phyloP scores from a whole-genome alignment of 345 rosid species.

The Cardamine resedifolia region DNA sequence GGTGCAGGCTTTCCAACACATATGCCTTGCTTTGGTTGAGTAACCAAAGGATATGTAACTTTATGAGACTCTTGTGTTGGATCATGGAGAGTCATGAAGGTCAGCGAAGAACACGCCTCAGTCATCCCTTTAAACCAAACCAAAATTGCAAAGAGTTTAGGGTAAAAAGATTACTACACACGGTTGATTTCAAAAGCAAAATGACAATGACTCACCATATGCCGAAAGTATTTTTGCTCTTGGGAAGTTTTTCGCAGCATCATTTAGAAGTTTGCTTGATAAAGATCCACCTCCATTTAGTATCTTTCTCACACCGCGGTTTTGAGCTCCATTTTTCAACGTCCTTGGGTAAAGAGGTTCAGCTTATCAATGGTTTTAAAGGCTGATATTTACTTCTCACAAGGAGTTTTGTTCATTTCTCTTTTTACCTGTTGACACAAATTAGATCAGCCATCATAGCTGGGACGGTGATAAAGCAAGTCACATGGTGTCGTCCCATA shows the following conservation, averaged over 20 bases:
- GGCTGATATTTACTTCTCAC: neutral
- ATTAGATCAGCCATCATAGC: constrained; percentile 75
- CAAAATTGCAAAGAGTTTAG: constrained; percentile 2
- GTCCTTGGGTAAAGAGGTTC: constrained; percentile 34
- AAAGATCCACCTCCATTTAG: constrained; percentile 88
- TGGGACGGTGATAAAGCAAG: constrained; percentile 80
- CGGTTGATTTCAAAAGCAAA: neutral
- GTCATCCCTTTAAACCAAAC: constrained; percentile 66
- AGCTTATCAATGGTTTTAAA: neutral
- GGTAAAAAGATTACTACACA: neutral
- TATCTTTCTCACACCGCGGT: constrained; percentile 54
- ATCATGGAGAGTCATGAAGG: constrained; percentile 63
- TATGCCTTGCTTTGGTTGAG: constrained; percentile 46
- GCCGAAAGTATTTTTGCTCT: constrained; percentile 72
- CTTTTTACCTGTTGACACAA: constrained; percentile 48
- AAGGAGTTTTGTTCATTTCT: neutral
- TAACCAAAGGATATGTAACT: constrained; percentile 12
- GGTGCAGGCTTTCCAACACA: constrained; percentile 86
- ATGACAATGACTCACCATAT: constrained; percentile 52
- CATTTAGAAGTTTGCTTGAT: constrained; percentile 50
- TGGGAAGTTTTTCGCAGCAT: constrained; percentile 52
- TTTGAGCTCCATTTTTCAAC: constrained; percentile 47
- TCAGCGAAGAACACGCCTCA: constrained; percentile 77
- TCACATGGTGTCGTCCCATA: constrained; percentile 58
- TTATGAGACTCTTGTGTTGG: constrained; percentile 36